Percentiles rank a stretch among this genome's conserved stretches.
These are phyloP conservation scores for Paspalum notatum DNA, from an alignment of 176 grass and related monocot species.

Conservation along the genomic window DNA sequence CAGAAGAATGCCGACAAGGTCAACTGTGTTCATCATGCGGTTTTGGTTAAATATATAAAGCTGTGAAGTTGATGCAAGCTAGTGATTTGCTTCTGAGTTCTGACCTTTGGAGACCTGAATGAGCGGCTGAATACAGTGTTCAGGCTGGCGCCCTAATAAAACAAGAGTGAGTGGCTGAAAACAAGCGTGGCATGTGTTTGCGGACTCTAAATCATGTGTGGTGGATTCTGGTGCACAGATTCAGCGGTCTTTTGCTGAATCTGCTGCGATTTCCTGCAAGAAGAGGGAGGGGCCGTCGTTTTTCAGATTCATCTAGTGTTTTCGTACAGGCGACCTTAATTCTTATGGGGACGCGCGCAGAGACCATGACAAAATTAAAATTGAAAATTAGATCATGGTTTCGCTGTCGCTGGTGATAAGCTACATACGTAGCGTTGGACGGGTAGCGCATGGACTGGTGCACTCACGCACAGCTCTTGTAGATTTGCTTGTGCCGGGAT, in stretches of 20 bases:
- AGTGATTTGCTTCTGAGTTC: constrained; percentile 20
- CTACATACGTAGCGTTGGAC: background rate
- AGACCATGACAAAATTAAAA: background rate
- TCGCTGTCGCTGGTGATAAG: background rate
- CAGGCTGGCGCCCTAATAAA: background rate
- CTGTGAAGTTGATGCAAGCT: background rate
- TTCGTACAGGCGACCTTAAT: no score
- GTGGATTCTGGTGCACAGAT: no score
- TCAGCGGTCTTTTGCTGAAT: no score
- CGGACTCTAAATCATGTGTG: no score
- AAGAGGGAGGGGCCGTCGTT: no score
- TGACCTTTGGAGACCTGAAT: background rate
- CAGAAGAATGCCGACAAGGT: background rate
- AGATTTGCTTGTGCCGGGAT: background rate
- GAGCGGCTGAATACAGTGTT: background rate
- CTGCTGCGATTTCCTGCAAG: no score
- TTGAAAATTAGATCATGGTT: background rate
- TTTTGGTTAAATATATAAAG: background rate
- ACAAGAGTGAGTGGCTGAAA: background rate
- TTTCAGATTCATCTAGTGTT: no score
- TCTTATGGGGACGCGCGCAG: no score
- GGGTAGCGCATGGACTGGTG: background rate
- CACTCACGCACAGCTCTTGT: no score
- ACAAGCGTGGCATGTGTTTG: background rate
- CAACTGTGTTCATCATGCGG: constrained; percentile 29